Evolutionary conservation across 192 early-diverging fungal genomes (phyloP), one percentile per base, ranked within the genome.

Genomic region (Coemansia sp.): DNA sequence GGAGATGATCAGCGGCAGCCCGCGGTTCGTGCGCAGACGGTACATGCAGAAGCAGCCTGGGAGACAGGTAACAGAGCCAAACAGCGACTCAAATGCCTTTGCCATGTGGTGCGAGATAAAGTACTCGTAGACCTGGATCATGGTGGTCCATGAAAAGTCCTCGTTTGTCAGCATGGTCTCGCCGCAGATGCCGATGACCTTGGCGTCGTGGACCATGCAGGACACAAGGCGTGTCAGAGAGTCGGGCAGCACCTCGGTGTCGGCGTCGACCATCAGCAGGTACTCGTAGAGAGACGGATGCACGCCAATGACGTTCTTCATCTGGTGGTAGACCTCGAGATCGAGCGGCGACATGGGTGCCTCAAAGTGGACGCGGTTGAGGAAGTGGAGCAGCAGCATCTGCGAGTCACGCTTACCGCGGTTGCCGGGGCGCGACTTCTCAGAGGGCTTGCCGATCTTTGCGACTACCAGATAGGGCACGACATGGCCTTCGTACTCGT

Each of bases 321-420:
- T 94, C 68, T 96, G 93, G 76, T 96, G 92, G 79, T 90, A 98
- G 55, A 98, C 87, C 70, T 98, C 95, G 47, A 97, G 84, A 73
- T 98, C 94, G n/a, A 98, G 82, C 8, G 94, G 92, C 53, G 87
- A 83, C 95, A 98, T 97, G 37, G 87, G 82, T 30, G 88, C 68
- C 59, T 96, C 91, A 78, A 92, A 95, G 72, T 95, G 92, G 31
- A 98, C 94, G 58, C 88, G 87, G 69, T 88, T 93, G 44, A 98
- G 76, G 83, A 96, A 98, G 50, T 86, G 84, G 89, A 98, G 93
- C 55, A 95, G 75, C 53, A 97, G 86, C 65, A 98, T 83, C 80
- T 98, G 96, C 37, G 96, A 97, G 80, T 98, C 96, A 55, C 96
- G 93, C 76, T 98, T 98, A 61, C 96, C 96, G 56, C 95, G 84